A percentile compares a stretch with the other conserved stretches of the same genome.
Evolutionary conservation across 768 basidiomycete species (phyloP).

Genomic region (Holtermanniella nyarrowii): DNA sequence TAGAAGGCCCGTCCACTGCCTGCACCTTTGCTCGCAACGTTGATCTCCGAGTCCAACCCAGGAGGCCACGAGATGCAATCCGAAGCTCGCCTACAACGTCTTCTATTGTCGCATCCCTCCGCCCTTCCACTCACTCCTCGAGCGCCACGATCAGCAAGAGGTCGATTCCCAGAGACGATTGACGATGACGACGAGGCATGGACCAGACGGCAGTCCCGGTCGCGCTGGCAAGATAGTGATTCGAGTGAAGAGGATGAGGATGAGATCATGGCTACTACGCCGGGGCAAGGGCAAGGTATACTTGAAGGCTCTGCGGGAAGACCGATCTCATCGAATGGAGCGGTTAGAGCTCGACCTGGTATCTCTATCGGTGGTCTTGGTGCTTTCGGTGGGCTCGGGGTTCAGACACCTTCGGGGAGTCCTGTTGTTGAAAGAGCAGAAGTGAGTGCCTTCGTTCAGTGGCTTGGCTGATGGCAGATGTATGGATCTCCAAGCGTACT

Average conservation of each 20-base stretch:
- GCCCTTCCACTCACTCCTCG: conserved; percentile 30
- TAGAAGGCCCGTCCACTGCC: conserved; percentile 25
- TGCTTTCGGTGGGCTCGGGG: conserved; percentile 29
- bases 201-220: not conserved
- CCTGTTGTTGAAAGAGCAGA: conserved; percentile 29
- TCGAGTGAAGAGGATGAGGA: conserved; percentile 24
- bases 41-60: conserved; percentile 28
- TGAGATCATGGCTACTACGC: not conserved
- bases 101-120: conserved; percentile 24
- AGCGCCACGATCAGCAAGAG: conserved; percentile 17
- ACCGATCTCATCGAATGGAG: not conserved
- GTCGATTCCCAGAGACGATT: conserved; percentile 32
- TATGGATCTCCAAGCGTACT: conserved; percentile 18
- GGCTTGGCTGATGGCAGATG: conserved; percentile 7
- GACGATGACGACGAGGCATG: conserved; percentile 28
- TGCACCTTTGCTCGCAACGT: conserved; percentile 24
- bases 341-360: not conserved
- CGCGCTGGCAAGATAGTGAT: not conserved
- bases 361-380: conserved; percentile 14
- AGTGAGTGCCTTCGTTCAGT: conserved; percentile 7
- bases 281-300: not conserved
- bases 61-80: conserved; percentile 33
- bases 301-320: no score
- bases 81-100: conserved; percentile 30
- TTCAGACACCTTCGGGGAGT: conserved; percentile 31